Base-by-base conservation (phyloP, 805 yeast species). In the Yarrowia divulgata region DNA sequence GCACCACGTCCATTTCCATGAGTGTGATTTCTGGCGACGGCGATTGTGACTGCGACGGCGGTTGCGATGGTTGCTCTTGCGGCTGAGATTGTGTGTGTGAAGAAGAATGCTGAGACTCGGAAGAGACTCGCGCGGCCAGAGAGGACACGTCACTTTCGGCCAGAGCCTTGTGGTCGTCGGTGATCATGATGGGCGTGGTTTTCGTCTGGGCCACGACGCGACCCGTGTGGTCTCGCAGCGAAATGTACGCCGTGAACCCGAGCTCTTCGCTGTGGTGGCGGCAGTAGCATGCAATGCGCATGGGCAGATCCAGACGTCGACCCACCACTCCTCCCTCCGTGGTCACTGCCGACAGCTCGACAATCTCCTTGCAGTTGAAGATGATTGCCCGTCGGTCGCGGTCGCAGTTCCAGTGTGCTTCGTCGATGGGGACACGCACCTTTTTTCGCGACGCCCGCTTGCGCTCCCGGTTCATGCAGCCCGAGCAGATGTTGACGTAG, bases 361-460 rank as follows among this genome's bases (percentile, higher is more conserved):
- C 85, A 32, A 95, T 84, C 79, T 94, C 98, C 75, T 91, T 90
- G 79, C 97, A 91, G 79, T 95, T 94, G 82, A 93, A 91, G 45
- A 94, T 90, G 58, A 94, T 85, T 1, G 97, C 97, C 71, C 96
- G 86, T 75, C 92, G 89, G 71, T 87, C 85, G 76, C 87, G 84
- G 55, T 84, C 84, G 63, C 90, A 88, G 74, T 90, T 85, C 88
- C 98, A 92, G 81, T 91, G 88, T 68, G 88, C 88, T 73, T 90
- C 94, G 70, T 89, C 90, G 67, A 84, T 82, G 68, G 87, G 84
- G 54, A 87, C 85, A n/a, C 91, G 91, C 4, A 88, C 85, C 79
- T 95, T 94, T 77, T 97, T 87, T 78, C 99, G 86, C 43, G 94
- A 88, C 1, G 98, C 98, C 74, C 99, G 85, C 79, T 95, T 92